phyloP scores from a whole-genome alignment of 805 yeast species.

The Pichia eremophila region DNA sequence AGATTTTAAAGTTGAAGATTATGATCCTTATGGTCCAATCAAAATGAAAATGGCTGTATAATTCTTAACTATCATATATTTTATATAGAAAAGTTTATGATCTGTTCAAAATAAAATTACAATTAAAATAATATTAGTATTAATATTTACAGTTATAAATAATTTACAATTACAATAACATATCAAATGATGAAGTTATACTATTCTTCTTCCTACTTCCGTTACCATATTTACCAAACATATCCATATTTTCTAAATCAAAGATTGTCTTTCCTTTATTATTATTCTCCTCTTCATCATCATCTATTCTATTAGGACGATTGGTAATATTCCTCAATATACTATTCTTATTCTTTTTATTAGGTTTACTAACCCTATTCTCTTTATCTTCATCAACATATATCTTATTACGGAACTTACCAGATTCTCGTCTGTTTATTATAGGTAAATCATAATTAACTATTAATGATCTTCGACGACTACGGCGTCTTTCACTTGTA shows the following conservation, averaged over 20 bases:
- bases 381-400: slow-evolving; percentile 12
- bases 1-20: slow-evolving; percentile 74
- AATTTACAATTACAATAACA: not conserved
- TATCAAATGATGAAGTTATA: not conserved
- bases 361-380: slow-evolving; percentile 3
- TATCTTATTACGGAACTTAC: slow-evolving; percentile 39
- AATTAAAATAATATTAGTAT: too few species aligned
- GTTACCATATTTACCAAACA: not conserved
- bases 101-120: too few species aligned
- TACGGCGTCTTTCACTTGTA: slow-evolving; percentile 9
- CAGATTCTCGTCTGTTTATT: slow-evolving; percentile 56
- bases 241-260: slow-evolving; percentile 7
- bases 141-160: not conserved
- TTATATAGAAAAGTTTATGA: too few species aligned
- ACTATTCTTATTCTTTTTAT: not conserved
- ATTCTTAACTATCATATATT: not conserved
- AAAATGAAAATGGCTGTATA: slow-evolving; percentile 97
- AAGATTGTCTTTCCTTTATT: not conserved
- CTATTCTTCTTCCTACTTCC: not conserved
- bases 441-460: slow-evolving; percentile 65
- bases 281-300: not conserved
- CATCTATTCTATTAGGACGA: not conserved
- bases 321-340: slow-evolving; percentile 6
- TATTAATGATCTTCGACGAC: slow-evolving; percentile 39
- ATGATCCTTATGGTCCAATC: slow-evolving; percentile 74